Evolutionary conservation across 2,329 filamentous ascomycete genomes (phyloP).

Genomic region (Aspergillus japonicus): DNA sequence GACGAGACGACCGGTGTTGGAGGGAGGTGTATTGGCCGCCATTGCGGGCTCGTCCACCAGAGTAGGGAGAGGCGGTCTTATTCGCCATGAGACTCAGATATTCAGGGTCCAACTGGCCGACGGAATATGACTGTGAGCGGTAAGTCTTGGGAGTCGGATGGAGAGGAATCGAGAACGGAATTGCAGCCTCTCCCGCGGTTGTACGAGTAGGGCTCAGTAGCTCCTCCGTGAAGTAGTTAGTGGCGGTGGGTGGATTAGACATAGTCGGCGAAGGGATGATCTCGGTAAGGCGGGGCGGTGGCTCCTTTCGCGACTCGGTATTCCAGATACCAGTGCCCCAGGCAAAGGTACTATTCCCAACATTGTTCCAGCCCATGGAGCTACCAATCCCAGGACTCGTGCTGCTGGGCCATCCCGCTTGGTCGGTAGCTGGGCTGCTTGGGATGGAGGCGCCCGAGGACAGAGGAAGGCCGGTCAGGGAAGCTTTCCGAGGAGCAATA

Average conservation of each 20-base stretch:
- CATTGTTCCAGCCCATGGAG: slow-evolving; percentile 45
- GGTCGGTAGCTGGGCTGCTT: slow-evolving; percentile 71
- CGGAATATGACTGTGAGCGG: slow-evolving; percentile 94
- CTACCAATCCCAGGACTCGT: slow-evolving; percentile 40
- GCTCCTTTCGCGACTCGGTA: slow-evolving; percentile 69
- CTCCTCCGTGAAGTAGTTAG: slow-evolving; percentile 54
- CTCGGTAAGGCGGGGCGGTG: slow-evolving; percentile 70
- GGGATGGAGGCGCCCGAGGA: slow-evolving; percentile 79
- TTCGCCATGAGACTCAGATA: slow-evolving; percentile 34
- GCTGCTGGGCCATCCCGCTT: slow-evolving; percentile 44
- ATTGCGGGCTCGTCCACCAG: slow-evolving; percentile 36
- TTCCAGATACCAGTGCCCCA: slow-evolving; percentile 87
- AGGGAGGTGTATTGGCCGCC: slow-evolving; percentile 63
- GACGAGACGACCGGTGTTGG: slow-evolving; percentile 74
- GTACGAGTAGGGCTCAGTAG: slow-evolving; percentile 51
- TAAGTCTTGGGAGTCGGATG: slow-evolving; percentile 91
- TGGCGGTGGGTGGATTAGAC: slow-evolving; percentile 49
- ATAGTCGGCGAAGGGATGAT: slow-evolving; percentile 74
- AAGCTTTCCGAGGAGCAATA: slow-evolving; percentile 68
- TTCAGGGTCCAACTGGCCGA: slow-evolving; percentile 81
- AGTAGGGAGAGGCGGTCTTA: slow-evolving; percentile 29
- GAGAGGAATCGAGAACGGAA: slow-evolving; percentile 83
- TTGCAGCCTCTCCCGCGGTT: slow-evolving; percentile 54
- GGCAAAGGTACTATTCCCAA: slow-evolving; percentile 54
- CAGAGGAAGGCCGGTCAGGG: slow-evolving; percentile 72